phyloP scores from a whole-genome alignment of 164 flowering plant genomes.

The Nymphaea thermarum region DNA sequence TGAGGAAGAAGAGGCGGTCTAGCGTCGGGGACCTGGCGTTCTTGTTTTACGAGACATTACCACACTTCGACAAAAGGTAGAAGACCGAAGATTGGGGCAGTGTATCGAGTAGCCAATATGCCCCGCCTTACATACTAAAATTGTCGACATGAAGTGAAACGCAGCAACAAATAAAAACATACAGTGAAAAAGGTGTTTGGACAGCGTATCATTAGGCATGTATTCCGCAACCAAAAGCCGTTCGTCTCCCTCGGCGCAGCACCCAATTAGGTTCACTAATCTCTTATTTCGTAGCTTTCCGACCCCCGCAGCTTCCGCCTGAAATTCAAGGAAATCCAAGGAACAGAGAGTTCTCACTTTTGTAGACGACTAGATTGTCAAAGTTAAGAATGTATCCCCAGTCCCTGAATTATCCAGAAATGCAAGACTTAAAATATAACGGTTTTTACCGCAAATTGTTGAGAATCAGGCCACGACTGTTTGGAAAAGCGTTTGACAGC shows the following conservation, averaged over 20 bases:
- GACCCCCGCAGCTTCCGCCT: constrained; percentile 72
- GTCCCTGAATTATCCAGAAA: neutral
- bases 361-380: too few relatives aligned
- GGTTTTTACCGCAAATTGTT: constrained; percentile 44
- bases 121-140: neutral
- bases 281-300: constrained; percentile 67
- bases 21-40: too few relatives aligned
- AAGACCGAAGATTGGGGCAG: too few relatives aligned
- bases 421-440: neutral
- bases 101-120: too few relatives aligned
- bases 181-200: constrained; percentile 90
- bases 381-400: neutral
- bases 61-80: too few relatives aligned
- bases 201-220: constrained; percentile 83
- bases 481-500: constrained; percentile 71
- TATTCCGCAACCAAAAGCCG: constrained; percentile 73
- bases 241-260: constrained; percentile 85
- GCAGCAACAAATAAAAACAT: constrained; percentile 5
- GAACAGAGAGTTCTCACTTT: neutral
- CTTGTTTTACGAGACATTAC: too few relatives aligned
- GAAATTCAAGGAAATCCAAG: neutral
- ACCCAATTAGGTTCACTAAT: constrained; percentile 75
- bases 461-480: constrained; percentile 77
- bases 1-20: too few relatives aligned
- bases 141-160: neutral